Evolutionary conservation across 2,329 filamentous ascomycete species (phyloP), one percentile per base, ranked within the genome.

Genomic region (Monosporascus sp.): DNA sequence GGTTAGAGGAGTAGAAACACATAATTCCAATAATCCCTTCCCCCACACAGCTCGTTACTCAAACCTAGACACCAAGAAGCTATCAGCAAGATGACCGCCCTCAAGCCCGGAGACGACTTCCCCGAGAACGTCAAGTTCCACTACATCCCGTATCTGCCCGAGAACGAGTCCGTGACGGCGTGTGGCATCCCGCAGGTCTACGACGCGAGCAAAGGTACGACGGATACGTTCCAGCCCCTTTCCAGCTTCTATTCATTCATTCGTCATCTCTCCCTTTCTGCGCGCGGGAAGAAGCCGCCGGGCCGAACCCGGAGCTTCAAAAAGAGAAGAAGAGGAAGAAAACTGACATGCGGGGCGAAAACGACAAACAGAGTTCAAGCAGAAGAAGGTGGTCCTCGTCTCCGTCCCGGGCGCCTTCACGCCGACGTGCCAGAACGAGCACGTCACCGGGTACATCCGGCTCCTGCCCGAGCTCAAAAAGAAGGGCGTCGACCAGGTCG

Each of bases 21-120:
- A 2, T 31, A 11, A 31, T 9, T 11, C 9, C 28, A 9, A 28
- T 28, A 28, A 35, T 35, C 49, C 11, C 47, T 45, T 9, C 20
- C 48, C 18, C 44, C 24, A 40, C 46, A 48, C 47, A 43, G n/a
- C 47, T 40, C 37, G 40, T 51, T 31, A 56, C 26, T 37, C n/a
- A n/a, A 3, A 41, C 38, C 37, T 40, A 40, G 37, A 40, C n/a
- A 40, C 18, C n/a, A n/a, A n/a, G 9, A 17, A n/a, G 18, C 2
- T 50, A 24, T 49, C 38, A 48, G 51, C 54, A 73, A 56, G 55
- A 80, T 81, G 79, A 65, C 86, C 75, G 80, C 80, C 71, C 81
- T 94, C 73, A 86, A 92, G 72, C 81, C 81, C 70, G 92, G 92
- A 68, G 90, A 96, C 72, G 77, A 78, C 70, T 93, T 97, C 80